Evolutionary conservation across 1,139 yeast species (phyloP).

Genomic region (Debaryomycetaceae sp.): DNA sequence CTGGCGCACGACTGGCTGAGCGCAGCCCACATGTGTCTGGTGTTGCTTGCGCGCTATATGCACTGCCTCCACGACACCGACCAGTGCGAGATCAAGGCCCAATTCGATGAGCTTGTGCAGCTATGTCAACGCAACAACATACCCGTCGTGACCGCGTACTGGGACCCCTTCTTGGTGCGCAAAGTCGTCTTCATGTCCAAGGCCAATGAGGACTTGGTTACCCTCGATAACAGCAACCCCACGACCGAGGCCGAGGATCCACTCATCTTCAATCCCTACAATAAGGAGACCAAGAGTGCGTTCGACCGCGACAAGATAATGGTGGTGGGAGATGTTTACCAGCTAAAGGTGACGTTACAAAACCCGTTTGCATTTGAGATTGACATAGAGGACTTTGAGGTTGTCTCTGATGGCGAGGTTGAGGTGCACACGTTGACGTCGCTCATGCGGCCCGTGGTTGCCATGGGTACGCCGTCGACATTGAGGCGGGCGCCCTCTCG

Average conservation of each 20-base stretch:
- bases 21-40: conserved; percentile 43
- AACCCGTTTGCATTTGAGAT: conserved; percentile 81
- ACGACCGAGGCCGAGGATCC: conserved; percentile 10
- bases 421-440: conserved; percentile 25
- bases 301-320: conserved; percentile 32
- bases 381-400: conserved; percentile 50
- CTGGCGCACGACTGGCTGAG: conserved; percentile 44
- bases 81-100: conserved; percentile 28
- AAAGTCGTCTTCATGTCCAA: conserved; percentile 34
- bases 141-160: conserved; percentile 38
- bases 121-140: conserved; percentile 16
- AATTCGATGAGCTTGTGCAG: conserved; percentile 20
- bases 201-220: conserved; percentile 25
- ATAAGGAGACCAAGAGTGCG: conserved; percentile 13
- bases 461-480: no score
- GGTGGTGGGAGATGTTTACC: conserved; percentile 54
- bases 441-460: conserved; percentile 11
- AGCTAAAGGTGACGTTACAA: conserved; percentile 54
- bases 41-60: conserved; percentile 51
- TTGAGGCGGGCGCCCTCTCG: no score
- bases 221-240: conserved; percentile 26
- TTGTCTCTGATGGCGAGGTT: conserved; percentile 29
- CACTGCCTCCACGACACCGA: conserved; percentile 43
- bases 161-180: conserved; percentile 70
- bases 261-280: conserved; percentile 34